Percentiles rank a stretch among this genome's conserved stretches.
Conservation (phyloP, 2,329 filamentous ascomycete species). For the Fusarium sororula region DNA sequence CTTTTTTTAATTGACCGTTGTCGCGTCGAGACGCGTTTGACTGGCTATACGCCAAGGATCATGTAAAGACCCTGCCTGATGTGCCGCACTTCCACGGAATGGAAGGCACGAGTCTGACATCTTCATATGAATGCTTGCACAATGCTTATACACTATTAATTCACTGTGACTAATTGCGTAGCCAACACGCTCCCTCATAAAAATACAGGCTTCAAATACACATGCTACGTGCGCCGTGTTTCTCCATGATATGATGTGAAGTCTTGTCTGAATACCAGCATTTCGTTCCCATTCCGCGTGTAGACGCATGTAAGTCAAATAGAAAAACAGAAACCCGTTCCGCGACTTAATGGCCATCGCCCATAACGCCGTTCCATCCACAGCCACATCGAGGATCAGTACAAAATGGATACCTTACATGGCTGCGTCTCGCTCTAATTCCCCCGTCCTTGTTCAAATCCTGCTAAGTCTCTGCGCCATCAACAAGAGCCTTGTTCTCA, state of each 20-base stretch:
- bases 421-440: neutral
- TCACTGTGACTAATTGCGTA: neutral
- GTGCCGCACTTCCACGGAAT: neutral
- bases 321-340: slow-evolving; percentile 2
- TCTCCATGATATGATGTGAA: neutral
- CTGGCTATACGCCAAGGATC: neutral
- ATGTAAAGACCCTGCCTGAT: neutral
- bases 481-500: slow-evolving; percentile 40
- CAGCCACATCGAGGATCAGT: neutral
- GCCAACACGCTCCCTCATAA: neutral
- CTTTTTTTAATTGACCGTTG: neutral
- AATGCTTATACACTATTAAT: neutral
- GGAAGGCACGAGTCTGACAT: slow-evolving; percentile 1
- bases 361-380: slow-evolving; percentile 15
- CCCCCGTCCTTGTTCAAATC: no score
- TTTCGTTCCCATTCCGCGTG: neutral
- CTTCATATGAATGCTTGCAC: neutral
- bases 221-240: neutral
- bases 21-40: slow-evolving; percentile 23
- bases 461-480: slow-evolving; percentile 21
- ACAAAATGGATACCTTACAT: neutral
- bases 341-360: slow-evolving; percentile 3
- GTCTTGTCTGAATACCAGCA: neutral
- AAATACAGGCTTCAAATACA: neutral
- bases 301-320: neutral